Percentiles rank a stretch among this genome's conserved stretches.
phyloP scores from a whole-genome alignment of 495 filamentous ascomycete genomes.

The Pseudevernia furfuracea region DNA sequence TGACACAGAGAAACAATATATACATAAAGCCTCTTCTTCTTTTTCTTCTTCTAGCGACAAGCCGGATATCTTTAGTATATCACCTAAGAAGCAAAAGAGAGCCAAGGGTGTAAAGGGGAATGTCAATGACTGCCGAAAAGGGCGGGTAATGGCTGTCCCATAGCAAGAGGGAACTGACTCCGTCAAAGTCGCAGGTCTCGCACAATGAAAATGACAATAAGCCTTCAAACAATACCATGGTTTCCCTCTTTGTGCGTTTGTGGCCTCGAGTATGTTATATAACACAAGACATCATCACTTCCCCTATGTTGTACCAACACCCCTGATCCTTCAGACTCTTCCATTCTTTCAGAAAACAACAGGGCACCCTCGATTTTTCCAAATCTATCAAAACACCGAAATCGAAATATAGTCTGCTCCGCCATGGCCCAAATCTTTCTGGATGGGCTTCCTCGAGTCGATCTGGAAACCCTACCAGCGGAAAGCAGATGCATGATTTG shows the following conservation, averaged over 20 bases:
- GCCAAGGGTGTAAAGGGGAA: neutral
- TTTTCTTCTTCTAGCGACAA: no score
- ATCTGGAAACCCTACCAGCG: neutral
- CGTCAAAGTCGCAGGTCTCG: neutral
- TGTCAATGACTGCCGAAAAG: neutral
- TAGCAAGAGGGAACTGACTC: neutral
- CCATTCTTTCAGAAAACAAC: neutral
- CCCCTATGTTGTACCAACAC: no score
- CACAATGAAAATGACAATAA: no score
- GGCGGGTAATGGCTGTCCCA: neutral
- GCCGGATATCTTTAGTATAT: no score
- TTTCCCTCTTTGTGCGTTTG: no score
- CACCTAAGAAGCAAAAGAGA: no score
- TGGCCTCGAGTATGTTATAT: no score
- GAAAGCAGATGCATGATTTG: constrained; percentile 4
- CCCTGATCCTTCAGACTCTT: neutral
- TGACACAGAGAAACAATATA: no score
- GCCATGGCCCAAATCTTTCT: constrained; percentile 4
- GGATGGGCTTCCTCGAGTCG: neutral
- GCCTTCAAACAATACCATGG: no score
- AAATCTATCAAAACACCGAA: neutral
- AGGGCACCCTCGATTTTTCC: neutral
- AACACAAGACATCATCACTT: no score
- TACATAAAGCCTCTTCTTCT: no score
- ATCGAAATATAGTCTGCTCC: neutral